Conservation (phyloP, 352 stramenopile species). For the Thraustochytrium sp. region DNA sequence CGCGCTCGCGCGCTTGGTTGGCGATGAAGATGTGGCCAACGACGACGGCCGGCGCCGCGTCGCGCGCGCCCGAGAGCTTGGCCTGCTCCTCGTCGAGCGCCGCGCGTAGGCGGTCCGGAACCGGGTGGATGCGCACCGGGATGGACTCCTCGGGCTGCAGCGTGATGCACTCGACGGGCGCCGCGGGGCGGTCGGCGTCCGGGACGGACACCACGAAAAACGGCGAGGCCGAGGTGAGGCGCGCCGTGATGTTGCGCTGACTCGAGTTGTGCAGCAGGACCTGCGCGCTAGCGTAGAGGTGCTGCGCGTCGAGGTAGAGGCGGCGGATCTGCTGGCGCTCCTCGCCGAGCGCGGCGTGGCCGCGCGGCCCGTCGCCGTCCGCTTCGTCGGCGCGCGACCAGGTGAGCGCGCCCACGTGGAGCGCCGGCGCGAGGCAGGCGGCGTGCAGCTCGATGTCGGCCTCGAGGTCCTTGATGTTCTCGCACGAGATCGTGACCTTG, state of each 20-base stretch:
- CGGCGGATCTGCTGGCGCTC: neutral
- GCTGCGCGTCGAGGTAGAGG: neutral
- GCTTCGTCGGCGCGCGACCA: neutral
- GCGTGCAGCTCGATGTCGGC: neutral
- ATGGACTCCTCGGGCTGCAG: neutral
- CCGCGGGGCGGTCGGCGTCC: neutral
- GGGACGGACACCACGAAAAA: slow-evolving; percentile 11
- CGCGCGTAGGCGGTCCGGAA: neutral
- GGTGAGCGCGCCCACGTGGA: neutral
- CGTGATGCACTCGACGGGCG: neutral
- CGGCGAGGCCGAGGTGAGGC: neutral
- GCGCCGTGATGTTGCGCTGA: neutral
- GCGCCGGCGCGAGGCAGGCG: neutral
- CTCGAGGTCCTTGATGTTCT: slow-evolving; percentile 7
- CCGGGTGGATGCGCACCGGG: neutral
- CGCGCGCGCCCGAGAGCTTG: neutral
- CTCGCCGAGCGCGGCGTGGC: neutral
- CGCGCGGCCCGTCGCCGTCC: neutral
- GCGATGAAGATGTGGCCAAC: neutral
- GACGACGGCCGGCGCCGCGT: neutral
- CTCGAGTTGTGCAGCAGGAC: neutral
- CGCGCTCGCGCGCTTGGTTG: neutral
- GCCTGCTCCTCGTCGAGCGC: neutral
- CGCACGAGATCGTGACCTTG: neutral
- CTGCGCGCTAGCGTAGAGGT: neutral